phyloP scores from a whole-genome alignment of 306 rosid species.

The Arachis stenosperma region DNA sequence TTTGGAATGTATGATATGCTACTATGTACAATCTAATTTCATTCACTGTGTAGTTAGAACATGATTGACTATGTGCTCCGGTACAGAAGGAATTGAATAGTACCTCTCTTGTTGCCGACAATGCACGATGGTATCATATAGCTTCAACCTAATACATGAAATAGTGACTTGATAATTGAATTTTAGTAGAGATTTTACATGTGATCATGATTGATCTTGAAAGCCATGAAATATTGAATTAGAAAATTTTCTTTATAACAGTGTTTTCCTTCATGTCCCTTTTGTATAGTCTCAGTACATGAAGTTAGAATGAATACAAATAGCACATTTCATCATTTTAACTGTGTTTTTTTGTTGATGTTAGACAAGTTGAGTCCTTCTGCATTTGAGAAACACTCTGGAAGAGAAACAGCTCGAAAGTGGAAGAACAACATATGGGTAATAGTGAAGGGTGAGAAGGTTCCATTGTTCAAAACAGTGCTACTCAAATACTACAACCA shows the following conservation, averaged over 20 bases:
- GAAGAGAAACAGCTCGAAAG: slow-evolving; percentile 95
- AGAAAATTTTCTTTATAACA: neutral
- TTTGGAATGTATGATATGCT: slow-evolving; percentile 22
- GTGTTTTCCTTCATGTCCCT: slow-evolving; percentile 31
- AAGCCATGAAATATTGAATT: slow-evolving; percentile 15
- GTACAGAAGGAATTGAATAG: neutral
- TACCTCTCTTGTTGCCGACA: slow-evolving; percentile 28
- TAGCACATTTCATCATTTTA: neutral
- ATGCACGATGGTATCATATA: slow-evolving; percentile 7
- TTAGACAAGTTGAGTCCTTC: slow-evolving; percentile 86
- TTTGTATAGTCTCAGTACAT: neutral
- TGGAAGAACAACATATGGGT: slow-evolving; percentile 99
- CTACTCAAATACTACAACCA: slow-evolving; percentile 93
- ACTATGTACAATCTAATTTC: slow-evolving; percentile 31
- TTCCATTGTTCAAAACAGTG: slow-evolving; percentile 78
- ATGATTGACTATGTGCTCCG: slow-evolving; percentile 3
- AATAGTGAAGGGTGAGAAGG: slow-evolving; percentile 88
- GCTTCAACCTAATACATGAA: slow-evolving; percentile 33
- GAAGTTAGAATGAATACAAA: too few species aligned
- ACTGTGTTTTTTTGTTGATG: slow-evolving; percentile 30
- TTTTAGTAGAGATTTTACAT: slow-evolving; percentile 11
- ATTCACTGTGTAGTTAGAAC: neutral
- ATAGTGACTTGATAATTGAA: slow-evolving; percentile 20
- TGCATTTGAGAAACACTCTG: slow-evolving; percentile 98
- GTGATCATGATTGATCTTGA: slow-evolving; percentile 33